Conservation (phyloP, 805 yeast species). For the Kazachstania psychrophila region DNA sequence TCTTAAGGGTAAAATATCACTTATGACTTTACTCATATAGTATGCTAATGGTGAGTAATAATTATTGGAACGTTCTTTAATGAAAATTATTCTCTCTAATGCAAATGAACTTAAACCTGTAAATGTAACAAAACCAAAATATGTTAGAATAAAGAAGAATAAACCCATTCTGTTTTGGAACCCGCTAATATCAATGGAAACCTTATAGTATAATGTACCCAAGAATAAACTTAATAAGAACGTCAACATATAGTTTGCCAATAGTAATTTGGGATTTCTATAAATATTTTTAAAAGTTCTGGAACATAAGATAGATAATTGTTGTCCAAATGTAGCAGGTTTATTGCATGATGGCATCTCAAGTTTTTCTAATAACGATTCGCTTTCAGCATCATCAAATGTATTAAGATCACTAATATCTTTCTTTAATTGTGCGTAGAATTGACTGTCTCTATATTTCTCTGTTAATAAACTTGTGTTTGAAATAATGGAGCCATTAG, state of each 20-base stretch:
- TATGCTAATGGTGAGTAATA: conserved; percentile 85
- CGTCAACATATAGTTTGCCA: conserved; percentile 77
- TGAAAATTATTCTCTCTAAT: conserved; percentile 76
- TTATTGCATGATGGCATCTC: conserved; percentile 5
- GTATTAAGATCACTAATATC: conserved; percentile 22
- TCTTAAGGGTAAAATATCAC: conserved; percentile 89
- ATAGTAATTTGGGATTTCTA: conserved; percentile 80
- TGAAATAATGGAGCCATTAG: conserved; percentile 2
- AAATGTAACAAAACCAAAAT: conserved; percentile 88
- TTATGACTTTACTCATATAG: conserved; percentile 71
- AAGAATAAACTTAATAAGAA: conserved; percentile 71
- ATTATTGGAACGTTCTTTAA: conserved; percentile 89
- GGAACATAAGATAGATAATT: conserved; percentile 64
- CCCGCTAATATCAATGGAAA: conserved; percentile 84
- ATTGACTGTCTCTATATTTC: conserved; percentile 28
- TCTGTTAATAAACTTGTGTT: conserved; percentile 20
- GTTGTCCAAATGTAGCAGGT: conserved; percentile 51
- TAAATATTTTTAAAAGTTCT: conserved; percentile 88
- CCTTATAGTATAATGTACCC: conserved; percentile 75
- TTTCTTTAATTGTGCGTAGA: conserved; percentile 23
- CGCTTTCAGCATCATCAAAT: background rate
- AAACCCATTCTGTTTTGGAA: conserved; percentile 92
- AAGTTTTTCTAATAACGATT: conserved; percentile 7
- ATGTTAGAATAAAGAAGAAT: conserved; percentile 81
- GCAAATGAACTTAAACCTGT: conserved; percentile 89